phyloP scores from a whole-genome alignment of 164 flowering plant genomes.

The Sedum album region DNA sequence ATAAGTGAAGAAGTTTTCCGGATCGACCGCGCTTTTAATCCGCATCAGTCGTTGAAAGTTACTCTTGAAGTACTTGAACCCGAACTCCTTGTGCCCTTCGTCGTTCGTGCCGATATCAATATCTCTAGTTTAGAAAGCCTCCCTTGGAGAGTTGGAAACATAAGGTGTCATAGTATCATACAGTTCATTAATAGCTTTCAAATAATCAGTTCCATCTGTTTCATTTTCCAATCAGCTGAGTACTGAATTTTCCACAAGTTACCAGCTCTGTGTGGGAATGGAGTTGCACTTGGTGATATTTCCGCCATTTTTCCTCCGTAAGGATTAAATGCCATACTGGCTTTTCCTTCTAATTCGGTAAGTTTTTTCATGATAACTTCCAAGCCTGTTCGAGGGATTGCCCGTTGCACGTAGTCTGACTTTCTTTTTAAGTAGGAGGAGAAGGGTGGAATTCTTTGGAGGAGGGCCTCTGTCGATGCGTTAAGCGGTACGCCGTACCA shows the following conservation, averaged over 20 bases:
- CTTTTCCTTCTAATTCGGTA: slow-evolving; percentile 17
- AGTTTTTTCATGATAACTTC: slow-evolving; percentile 31
- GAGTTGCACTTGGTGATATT: slow-evolving; percentile 25
- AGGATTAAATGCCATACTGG: slow-evolving; percentile 29
- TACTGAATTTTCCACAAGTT: slow-evolving; percentile 30
- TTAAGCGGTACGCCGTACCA: slow-evolving; percentile 14
- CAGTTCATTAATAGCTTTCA: slow-evolving; percentile 24
- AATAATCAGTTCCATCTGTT: slow-evolving; percentile 7
- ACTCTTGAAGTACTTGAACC: slow-evolving; percentile 23
- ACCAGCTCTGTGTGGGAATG: slow-evolving; percentile 45
- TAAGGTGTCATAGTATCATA: slow-evolving; percentile 32
- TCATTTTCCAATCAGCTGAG: slow-evolving; percentile 17
- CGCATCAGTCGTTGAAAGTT: not conserved
- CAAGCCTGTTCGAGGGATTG: slow-evolving; percentile 23
- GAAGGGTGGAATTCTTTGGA: slow-evolving; percentile 21
- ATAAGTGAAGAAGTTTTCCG: slow-evolving; percentile 7
- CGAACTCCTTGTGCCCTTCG: slow-evolving; percentile 15
- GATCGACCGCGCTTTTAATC: slow-evolving; percentile 5
- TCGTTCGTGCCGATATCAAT: slow-evolving; percentile 21
- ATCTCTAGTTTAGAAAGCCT: slow-evolving; percentile 35
- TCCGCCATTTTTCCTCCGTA: slow-evolving; percentile 47
- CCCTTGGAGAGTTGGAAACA: slow-evolving; percentile 29
- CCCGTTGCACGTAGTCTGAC: slow-evolving; percentile 31
- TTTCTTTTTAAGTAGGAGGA: slow-evolving; percentile 33
- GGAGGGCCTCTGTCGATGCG: slow-evolving; percentile 21